Base-by-base conservation (phyloP, 2,329 filamentous ascomycete species). In the Malbranchea cinnamomea region DNA sequence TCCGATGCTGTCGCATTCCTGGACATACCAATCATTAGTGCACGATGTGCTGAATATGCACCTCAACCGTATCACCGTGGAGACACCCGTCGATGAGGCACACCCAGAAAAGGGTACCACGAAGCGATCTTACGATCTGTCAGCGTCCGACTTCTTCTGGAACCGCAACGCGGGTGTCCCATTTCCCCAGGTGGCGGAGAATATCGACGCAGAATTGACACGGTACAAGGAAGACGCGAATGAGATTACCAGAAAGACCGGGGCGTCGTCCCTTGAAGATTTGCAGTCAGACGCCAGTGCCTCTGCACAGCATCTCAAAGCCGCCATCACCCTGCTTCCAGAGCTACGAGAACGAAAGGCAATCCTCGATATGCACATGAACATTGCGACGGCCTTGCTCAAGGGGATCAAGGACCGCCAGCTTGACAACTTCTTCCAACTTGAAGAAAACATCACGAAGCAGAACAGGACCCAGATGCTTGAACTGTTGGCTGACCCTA, bases 291-390 rank as follows among this genome's bases (percentile, higher is more conserved):
- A 94, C 48, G 83, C 79, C 2, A 80, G 78, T 43, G 76, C 83
- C 22, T 92, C 83, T 34, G 85, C 89, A 10, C 82, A 91, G 45
- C 89, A 98, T 52, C 68, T 98, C 26, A 98, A 95, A 57, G 83
- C 85, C 3, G 91, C 87, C 8, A 93, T 98, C 44, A 92, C 87
- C 0, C 62, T 93, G 13, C 64, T 98, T 9, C 91, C 89, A 0
- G 87, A 95, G 53, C 65, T 98, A 41, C 69, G 84, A 39, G 89
- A 95, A 54, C 75, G 89, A 35, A 98, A 98, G 52, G 75, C 77
- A n/a, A 70, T 78, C 12, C 68, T 98, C 4, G 89, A 94, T 50
- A 95, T 94, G 80, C 89, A 98, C 53, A 98, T 98, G 89, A 94
- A 92, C 50, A 93, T 95, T 35, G 67, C 91, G 3, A 87, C 85